phyloP scores from a whole-genome alignment of 306 rosid species.

The Vigna trinervia region DNA sequence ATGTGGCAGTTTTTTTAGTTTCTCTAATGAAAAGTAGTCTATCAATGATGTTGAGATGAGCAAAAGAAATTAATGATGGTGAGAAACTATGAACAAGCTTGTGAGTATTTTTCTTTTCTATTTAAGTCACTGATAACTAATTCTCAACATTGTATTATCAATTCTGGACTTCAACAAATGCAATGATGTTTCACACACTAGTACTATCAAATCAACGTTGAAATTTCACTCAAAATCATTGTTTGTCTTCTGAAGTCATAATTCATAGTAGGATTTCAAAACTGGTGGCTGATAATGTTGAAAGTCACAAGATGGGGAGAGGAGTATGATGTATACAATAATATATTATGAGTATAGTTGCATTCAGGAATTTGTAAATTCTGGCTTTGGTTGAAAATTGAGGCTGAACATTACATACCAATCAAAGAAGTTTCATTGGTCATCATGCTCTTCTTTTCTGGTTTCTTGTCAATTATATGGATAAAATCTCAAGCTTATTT shows the following conservation, averaged over 20 bases:
- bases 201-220: not conserved
- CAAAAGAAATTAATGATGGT: too few relatives aligned
- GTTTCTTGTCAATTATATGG: conserved; percentile 6
- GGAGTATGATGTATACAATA: not conserved
- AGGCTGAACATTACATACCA: not conserved
- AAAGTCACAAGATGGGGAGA: not conserved
- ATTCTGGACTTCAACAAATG: not conserved
- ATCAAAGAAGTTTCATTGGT: conserved; percentile 14
- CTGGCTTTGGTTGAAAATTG: conserved; percentile 10
- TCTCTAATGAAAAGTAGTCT: not conserved
- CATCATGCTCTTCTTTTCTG: not conserved
- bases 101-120: not conserved
- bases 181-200: not conserved
- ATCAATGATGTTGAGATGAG: not conserved
- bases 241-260: not conserved
- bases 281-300: not conserved
- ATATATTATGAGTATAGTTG: not conserved
- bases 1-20: not conserved
- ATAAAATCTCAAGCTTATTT: not conserved
- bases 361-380: conserved; percentile 18
- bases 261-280: not conserved
- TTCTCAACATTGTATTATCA: not conserved
- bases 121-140: not conserved
- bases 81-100: not conserved
- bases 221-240: not conserved